These are phyloP conservation scores for Exserohilum rostratum DNA, from an alignment of 2,329 filamentous ascomycete species.

Conservation along the genomic window DNA sequence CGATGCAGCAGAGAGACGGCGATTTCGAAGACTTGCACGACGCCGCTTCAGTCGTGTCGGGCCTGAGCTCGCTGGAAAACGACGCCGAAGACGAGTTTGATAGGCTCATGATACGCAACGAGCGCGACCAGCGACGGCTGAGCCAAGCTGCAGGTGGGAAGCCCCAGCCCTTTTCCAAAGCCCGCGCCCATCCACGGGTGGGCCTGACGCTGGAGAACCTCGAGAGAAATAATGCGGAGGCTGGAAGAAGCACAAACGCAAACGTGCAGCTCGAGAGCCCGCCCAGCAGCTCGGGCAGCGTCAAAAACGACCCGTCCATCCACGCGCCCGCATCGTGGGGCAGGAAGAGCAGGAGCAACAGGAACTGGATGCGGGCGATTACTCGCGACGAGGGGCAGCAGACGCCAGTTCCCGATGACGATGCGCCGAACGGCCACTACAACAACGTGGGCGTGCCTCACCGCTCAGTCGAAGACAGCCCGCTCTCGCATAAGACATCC, in stretches of 20 bases:
- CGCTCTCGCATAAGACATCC: constrained; percentile 47
- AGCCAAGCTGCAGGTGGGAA: constrained; percentile 43
- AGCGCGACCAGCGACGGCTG: constrained; percentile 51
- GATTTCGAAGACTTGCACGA: constrained; percentile 32
- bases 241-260: constrained; percentile 15
- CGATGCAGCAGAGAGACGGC: constrained; percentile 28
- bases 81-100: constrained; percentile 55
- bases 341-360: constrained; percentile 50
- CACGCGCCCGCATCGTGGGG: constrained; percentile 56
- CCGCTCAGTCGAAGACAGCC: constrained; percentile 52
- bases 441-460: constrained; percentile 46
- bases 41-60: constrained; percentile 35
- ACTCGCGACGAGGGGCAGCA: constrained; percentile 34
- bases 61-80: constrained; percentile 50
- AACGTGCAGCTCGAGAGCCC: constrained; percentile 33
- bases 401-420: constrained; percentile 23
- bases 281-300: constrained; percentile 46
- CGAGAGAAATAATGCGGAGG: constrained; percentile 43
- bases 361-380: constrained; percentile 53
- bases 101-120: constrained; percentile 52
- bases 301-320: constrained; percentile 51
- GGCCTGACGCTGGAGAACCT: constrained; percentile 53
- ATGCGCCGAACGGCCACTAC: constrained; percentile 18
- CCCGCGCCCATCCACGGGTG: constrained; percentile 48
- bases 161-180: constrained; percentile 51